Percentiles rank a stretch among this genome's conserved stretches.
These are phyloP conservation scores for Umbelopsis ramanniana DNA, from an alignment of 192 early-diverging fungal species.

Conservation along the genomic window DNA sequence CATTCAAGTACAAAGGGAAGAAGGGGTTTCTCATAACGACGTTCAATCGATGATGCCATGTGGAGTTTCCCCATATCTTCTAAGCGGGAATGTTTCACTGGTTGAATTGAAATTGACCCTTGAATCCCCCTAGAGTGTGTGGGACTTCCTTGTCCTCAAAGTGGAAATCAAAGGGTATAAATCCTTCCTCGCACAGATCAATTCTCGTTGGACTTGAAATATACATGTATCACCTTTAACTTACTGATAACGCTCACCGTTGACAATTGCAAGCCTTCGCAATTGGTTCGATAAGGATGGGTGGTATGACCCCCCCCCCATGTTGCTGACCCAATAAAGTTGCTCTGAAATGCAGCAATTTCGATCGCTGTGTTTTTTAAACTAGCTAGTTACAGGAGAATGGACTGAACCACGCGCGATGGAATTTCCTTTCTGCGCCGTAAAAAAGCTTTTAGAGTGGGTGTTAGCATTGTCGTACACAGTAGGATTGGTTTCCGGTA, in stretches of 20 bases:
- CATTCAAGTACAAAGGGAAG: neutral
- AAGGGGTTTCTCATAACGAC: neutral
- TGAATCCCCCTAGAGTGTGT: neutral
- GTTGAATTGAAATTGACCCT: neutral
- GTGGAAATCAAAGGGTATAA: neutral
- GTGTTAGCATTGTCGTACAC: too few relatives aligned
- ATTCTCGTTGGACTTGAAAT: neutral
- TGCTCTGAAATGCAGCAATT: neutral
- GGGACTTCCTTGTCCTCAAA: neutral
- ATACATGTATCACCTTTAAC: neutral
- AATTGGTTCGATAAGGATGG: neutral
- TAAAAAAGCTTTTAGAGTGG: too few relatives aligned
- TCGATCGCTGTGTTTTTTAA: too few relatives aligned
- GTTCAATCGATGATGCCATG: constrained; percentile 23
- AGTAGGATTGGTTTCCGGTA: too few relatives aligned
- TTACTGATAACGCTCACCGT: neutral
- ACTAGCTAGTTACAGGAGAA: too few relatives aligned
- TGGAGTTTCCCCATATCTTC: constrained; percentile 8
- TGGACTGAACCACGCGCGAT: too few relatives aligned
- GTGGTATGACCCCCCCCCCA: neutral
- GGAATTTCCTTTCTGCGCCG: too few relatives aligned
- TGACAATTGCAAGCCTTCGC: neutral
- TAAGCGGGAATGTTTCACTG: constrained; percentile 11
- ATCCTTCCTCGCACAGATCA: neutral
- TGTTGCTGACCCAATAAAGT: neutral